Evolutionary conservation across 305 asterid species (phyloP).

Genomic region (Solanum hybrid): DNA sequence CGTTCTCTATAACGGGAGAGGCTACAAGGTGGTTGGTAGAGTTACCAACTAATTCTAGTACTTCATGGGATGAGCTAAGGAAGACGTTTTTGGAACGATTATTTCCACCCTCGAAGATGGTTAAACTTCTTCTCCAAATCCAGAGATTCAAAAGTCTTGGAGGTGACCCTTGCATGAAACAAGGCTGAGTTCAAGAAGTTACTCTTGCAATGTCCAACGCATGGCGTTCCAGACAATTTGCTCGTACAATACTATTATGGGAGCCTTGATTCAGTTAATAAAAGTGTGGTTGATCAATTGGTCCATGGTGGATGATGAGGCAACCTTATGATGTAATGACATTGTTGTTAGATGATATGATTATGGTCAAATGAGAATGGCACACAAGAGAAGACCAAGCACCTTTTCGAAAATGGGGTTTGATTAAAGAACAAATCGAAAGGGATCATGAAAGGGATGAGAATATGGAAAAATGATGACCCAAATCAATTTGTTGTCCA

Average conservation of each 20-base stretch:
- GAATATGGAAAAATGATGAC: background rate
- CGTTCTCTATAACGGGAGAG: background rate
- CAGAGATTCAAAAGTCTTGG: background rate
- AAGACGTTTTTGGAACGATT: background rate
- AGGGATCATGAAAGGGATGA: background rate
- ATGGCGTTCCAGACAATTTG: background rate
- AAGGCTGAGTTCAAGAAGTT: background rate
- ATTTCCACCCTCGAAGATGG: background rate
- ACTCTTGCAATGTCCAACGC: background rate
- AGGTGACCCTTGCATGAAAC: background rate
- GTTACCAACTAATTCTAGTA: background rate
- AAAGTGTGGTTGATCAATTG: background rate
- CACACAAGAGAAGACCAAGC: background rate
- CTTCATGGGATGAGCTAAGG: background rate
- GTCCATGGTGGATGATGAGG: background rate
- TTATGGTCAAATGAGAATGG: background rate
- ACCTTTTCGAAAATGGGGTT: background rate
- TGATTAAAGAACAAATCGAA: background rate
- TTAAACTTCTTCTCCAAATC: background rate
- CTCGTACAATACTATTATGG: no score
- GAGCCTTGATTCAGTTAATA: background rate
- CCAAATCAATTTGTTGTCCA: background rate
- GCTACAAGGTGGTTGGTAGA: background rate
- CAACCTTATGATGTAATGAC: background rate
- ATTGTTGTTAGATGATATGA: background rate